These are phyloP conservation scores for Penicillium crystallinum DNA, from an alignment of 495 filamentous ascomycete genomes.

Conservation along the genomic window DNA sequence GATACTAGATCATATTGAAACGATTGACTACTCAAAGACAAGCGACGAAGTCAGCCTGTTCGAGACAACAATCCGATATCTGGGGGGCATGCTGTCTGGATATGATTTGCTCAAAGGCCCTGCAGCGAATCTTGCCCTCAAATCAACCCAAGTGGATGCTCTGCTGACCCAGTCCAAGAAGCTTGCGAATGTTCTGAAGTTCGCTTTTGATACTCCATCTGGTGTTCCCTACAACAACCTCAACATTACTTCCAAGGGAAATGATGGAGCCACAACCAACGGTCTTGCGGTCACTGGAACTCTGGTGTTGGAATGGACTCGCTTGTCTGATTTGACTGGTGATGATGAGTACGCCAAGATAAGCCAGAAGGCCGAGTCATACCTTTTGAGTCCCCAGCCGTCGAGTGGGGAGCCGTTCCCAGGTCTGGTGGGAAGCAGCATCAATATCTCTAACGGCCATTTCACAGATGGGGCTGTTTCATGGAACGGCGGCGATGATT, in stretches of 20 bases:
- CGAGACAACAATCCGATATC: constrained; percentile 86
- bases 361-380: constrained; percentile 63
- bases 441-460: constrained; percentile 58
- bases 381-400: constrained; percentile 65
- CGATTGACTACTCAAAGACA: constrained; percentile 64
- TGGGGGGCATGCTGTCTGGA: constrained; percentile 73
- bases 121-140: constrained; percentile 45
- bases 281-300: constrained; percentile 68
- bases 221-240: constrained; percentile 76
- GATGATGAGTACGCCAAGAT: constrained; percentile 60
- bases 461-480: constrained; percentile 65
- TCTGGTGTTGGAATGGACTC: constrained; percentile 81
- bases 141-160: constrained; percentile 43
- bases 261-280: constrained; percentile 51
- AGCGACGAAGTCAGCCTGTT: constrained; percentile 63
- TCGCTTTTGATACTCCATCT: constrained; percentile 69
- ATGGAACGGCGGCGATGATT: constrained; percentile 79
- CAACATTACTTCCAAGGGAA: constrained; percentile 47
- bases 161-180: constrained; percentile 62
- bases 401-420: constrained; percentile 64
- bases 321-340: constrained; percentile 70
- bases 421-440: constrained; percentile 66
- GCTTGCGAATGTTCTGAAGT: constrained; percentile 68
- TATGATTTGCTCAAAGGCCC: constrained; percentile 78
- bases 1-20: constrained; percentile 63